phyloP scores from a whole-genome alignment of 2,329 filamentous ascomycete genomes.

The Aspergillus pseudonomiae region DNA sequence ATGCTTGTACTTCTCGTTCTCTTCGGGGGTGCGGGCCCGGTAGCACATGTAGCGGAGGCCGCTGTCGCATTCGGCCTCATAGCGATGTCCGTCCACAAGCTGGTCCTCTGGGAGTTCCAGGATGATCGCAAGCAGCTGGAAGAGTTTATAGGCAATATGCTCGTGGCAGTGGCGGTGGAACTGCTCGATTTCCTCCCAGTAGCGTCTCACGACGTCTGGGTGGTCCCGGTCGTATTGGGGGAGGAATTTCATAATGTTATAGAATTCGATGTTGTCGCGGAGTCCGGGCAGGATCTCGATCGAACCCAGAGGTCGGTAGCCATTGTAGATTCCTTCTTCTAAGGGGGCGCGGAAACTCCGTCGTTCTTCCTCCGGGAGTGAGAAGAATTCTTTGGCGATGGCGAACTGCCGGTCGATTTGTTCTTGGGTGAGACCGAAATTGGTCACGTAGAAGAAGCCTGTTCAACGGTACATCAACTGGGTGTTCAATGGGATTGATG shows the following conservation, averaged over 20 bases:
- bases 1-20: conserved; percentile 47
- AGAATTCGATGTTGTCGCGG: conserved; percentile 61
- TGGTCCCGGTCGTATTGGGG: conserved; percentile 48
- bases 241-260: conserved; percentile 63
- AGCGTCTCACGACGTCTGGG: conserved; percentile 51
- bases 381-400: conserved; percentile 59
- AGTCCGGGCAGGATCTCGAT: conserved; percentile 35
- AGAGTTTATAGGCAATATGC: conserved; percentile 58
- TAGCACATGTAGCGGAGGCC: conserved; percentile 66
- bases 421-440: conserved; percentile 61
- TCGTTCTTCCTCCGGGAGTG: conserved; percentile 59
- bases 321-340: conserved; percentile 59
- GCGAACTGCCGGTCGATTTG: conserved; percentile 63
- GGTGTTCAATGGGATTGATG: neutral
- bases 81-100: conserved; percentile 58
- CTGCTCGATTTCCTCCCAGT: conserved; percentile 58
- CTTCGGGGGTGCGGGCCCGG: conserved; percentile 50
- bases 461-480: neutral
- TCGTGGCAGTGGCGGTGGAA: conserved; percentile 57
- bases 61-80: conserved; percentile 59
- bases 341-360: conserved; percentile 55
- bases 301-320: conserved; percentile 52
- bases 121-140: conserved; percentile 62
- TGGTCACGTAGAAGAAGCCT: conserved; percentile 65
- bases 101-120: conserved; percentile 62